These are phyloP conservation scores for Diaporthe destruens DNA, from an alignment of 2,329 filamentous ascomycete species.

Conservation along the genomic window DNA sequence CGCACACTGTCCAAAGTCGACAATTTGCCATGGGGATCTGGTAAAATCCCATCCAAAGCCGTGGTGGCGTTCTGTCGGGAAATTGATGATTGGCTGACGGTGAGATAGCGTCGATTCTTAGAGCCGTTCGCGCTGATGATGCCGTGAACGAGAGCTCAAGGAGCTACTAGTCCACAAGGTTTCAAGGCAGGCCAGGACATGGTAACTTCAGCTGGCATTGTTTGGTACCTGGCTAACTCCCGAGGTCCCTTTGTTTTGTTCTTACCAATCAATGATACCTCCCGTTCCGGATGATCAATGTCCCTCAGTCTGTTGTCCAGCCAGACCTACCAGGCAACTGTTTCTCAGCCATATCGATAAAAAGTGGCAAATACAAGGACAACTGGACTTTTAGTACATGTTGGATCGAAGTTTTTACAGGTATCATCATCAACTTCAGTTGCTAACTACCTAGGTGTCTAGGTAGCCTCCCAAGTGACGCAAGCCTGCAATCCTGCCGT, in stretches of 20 bases:
- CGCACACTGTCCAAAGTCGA: neutral
- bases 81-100: conserved; percentile 13
- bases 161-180: neutral
- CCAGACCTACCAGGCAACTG: neutral
- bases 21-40: conserved; percentile 4
- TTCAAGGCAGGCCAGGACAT: neutral
- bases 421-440: too few species aligned
- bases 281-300: neutral
- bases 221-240: neutral
- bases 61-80: neutral
- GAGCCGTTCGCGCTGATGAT: conserved; percentile 1
- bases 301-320: neutral
- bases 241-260: neutral
- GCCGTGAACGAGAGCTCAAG: neutral
- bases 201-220: neutral
- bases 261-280: neutral
- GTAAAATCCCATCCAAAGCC: conserved; percentile 10
- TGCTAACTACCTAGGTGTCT: neutral
- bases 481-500: neutral
- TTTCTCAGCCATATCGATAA: too few species aligned
- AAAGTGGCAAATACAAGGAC: too few species aligned
- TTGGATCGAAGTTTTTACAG: too few species aligned
- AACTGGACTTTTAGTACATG: too few species aligned
- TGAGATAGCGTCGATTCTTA: conserved; percentile 2
- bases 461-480: neutral